These are phyloP conservation scores for Goffeauzyma gilvescens DNA, from an alignment of 768 basidiomycete species.

Conservation along the genomic window DNA sequence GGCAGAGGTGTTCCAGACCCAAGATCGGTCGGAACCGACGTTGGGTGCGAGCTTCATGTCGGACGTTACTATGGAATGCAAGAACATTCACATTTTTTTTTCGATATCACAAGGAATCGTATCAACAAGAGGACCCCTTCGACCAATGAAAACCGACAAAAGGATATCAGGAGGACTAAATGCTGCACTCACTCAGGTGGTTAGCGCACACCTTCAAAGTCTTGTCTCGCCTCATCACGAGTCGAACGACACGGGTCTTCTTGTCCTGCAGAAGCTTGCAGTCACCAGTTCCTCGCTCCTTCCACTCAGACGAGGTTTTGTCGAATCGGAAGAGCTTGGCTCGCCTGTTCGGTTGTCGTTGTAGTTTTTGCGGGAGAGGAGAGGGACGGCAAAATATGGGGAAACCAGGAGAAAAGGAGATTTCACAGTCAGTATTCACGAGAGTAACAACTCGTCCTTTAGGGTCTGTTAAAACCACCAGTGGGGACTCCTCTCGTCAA, in stretches of 20 bases:
- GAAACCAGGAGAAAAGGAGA: neutral
- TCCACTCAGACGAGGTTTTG: constrained; percentile 64
- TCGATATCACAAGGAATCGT: too few relatives aligned
- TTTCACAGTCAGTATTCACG: neutral
- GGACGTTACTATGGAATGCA: constrained; percentile 43
- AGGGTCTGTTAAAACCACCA: too few relatives aligned
- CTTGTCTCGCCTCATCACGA: constrained; percentile 99
- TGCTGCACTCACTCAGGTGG: constrained; percentile 70
- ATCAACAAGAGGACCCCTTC: too few relatives aligned
- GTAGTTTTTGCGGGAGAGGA: neutral
- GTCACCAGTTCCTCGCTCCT: constrained; percentile 92
- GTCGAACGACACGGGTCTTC: constrained; percentile 70
- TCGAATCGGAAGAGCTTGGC: constrained; percentile 96
- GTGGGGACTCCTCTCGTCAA: too few relatives aligned
- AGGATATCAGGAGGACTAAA: too few relatives aligned
- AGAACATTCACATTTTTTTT: too few relatives aligned
- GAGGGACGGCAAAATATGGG: neutral
- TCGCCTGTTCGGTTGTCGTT: too few relatives aligned
- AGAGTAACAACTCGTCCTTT: neutral
- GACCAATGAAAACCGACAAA: neutral
- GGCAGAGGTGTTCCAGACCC: constrained; percentile 95
- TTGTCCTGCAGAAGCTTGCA: constrained; percentile 80
- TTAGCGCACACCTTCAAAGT: constrained; percentile 99
- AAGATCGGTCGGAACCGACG: constrained; percentile 94
- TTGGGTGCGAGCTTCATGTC: constrained; percentile 95